Conservation (phyloP, 163 green algal genomes). For the Trebouxiophyceae sp. region DNA sequence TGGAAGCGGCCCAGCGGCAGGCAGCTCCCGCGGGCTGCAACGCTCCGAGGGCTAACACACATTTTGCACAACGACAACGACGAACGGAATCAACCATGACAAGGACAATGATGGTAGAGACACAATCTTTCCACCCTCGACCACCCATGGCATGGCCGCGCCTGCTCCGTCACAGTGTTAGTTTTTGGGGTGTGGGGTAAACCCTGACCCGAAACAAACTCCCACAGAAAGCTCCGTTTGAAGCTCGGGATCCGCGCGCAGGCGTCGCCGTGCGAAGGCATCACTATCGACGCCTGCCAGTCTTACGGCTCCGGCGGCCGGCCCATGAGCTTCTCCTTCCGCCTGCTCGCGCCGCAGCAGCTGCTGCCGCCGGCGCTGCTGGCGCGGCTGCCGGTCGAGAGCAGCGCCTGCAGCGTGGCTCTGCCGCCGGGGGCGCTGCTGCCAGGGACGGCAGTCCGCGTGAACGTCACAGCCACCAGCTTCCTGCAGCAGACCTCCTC, state of each 20-base stretch:
- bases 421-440: not conserved
- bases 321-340: not conserved
- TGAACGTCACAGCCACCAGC: not conserved
- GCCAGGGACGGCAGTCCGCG: not conserved
- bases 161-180: not conserved
- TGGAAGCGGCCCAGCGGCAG: not conserved
- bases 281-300: not conserved
- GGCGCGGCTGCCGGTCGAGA: not conserved
- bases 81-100: not conserved
- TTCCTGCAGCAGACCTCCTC: not conserved
- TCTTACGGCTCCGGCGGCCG: not conserved
- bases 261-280: not conserved
- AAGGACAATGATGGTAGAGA: not conserved
- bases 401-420: not conserved
- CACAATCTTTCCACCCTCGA: not conserved
- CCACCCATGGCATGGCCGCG: not conserved
- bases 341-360: not conserved
- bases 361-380: not conserved
- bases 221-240: not conserved
- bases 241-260: not conserved
- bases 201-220: not conserved
- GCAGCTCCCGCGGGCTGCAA: not conserved
- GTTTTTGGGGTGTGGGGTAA: too few relatives aligned
- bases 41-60: not conserved
- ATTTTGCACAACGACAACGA: not conserved